phyloP scores from a whole-genome alignment of 2,329 filamentous ascomycete species.

The Zymoseptoria brevis region DNA sequence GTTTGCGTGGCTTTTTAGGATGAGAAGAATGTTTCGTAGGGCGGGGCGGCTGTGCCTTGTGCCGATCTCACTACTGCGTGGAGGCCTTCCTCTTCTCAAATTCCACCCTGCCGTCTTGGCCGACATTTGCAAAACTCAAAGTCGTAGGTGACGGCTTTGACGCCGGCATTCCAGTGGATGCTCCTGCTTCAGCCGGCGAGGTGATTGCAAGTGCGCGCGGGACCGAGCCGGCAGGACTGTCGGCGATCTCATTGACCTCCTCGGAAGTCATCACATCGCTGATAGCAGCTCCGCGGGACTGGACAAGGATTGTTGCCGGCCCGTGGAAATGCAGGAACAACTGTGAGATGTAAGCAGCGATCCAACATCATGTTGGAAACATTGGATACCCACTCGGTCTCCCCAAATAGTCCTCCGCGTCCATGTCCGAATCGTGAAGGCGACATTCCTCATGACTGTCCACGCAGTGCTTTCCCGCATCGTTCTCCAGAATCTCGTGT shows the following conservation, averaged over 20 bases:
- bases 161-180: slow-evolving; percentile 11
- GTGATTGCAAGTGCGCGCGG: slow-evolving; percentile 46
- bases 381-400: slow-evolving; percentile 53
- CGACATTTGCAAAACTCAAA: slow-evolving; percentile 30
- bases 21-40: background rate
- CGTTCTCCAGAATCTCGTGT: slow-evolving; percentile 63
- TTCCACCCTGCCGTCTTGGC: slow-evolving; percentile 26
- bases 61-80: background rate
- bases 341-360: slow-evolving; percentile 25
- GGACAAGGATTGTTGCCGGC: slow-evolving; percentile 76
- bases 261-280: slow-evolving; percentile 68
- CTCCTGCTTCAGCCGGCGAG: slow-evolving; percentile 23
- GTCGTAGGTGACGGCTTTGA: slow-evolving; percentile 21
- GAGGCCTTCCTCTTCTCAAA: slow-evolving; percentile 17
- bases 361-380: background rate
- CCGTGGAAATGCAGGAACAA: slow-evolving; percentile 87
- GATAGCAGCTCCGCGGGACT: slow-evolving; percentile 73
- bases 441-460: slow-evolving; percentile 56
- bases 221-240: slow-evolving; percentile 65
- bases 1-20: background rate
- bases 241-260: slow-evolving; percentile 85
- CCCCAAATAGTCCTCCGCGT: slow-evolving; percentile 82
- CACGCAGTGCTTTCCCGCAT: slow-evolving; percentile 67
- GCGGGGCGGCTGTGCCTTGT: background rate
- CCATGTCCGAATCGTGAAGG: slow-evolving; percentile 67